Conservation (phyloP, 2,329 filamentous ascomycete genomes). For the Ascochyta pisi region DNA sequence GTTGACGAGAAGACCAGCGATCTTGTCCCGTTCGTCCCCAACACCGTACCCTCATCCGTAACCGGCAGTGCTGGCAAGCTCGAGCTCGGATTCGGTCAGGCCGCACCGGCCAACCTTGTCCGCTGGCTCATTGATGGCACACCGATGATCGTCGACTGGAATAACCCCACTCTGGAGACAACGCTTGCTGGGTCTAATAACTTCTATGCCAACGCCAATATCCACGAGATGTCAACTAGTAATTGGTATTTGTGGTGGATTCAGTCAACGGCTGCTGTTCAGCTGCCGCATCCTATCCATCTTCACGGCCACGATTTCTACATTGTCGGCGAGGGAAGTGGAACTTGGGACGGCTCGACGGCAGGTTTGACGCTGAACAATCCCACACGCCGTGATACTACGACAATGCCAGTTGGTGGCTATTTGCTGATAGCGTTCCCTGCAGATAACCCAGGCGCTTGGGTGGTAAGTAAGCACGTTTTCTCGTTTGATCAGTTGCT, state of each 20-base stretch:
- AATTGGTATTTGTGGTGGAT: conserved; percentile 59
- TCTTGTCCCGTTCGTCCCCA: conserved; percentile 51
- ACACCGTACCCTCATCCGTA: conserved; percentile 46
- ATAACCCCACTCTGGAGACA: conserved; percentile 54
- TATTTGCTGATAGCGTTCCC: conserved; percentile 61
- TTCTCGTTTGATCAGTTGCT: background rate
- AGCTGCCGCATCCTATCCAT: conserved; percentile 52
- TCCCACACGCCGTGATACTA: conserved; percentile 50
- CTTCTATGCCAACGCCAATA: conserved; percentile 37
- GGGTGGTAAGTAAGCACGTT: conserved; percentile 24
- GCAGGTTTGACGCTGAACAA: conserved; percentile 47
- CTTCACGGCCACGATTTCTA: conserved; percentile 54
- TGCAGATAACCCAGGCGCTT: conserved; percentile 60
- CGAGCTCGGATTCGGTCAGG: conserved; percentile 37
- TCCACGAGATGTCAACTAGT: conserved; percentile 35
- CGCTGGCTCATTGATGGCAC: conserved; percentile 53
- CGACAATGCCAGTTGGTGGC: conserved; percentile 45
- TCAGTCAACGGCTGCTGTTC: conserved; percentile 46
- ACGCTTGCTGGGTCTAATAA: conserved; percentile 43
- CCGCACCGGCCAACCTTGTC: conserved; percentile 48
- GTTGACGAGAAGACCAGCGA: conserved; percentile 45
- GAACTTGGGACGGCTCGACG: conserved; percentile 44
- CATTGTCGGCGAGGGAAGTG: conserved; percentile 47
- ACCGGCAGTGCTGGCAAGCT: conserved; percentile 40
- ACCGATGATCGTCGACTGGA: conserved; percentile 51